These are phyloP conservation scores for Penicillium sp. DNA, from an alignment of 2,329 filamentous ascomycete species.

Conservation along the genomic window DNA sequence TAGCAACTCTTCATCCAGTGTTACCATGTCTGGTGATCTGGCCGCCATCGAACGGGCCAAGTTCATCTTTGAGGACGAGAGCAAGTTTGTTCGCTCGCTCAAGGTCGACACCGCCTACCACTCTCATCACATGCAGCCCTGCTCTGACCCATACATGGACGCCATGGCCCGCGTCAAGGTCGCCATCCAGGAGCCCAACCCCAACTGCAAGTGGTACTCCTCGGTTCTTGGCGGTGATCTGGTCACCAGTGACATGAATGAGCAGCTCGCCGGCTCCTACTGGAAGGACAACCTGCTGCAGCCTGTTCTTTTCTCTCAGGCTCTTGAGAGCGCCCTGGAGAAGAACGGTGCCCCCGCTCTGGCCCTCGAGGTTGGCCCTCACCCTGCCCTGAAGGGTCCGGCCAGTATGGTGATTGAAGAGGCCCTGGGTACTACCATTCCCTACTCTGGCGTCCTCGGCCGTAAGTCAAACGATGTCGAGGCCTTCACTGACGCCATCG, in stretches of 20 bases:
- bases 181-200: not conserved
- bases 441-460: not conserved
- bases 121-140: slow-evolving; percentile 23
- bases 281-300: slow-evolving; percentile 38
- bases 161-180: not conserved
- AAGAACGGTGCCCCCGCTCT: slow-evolving; percentile 9
- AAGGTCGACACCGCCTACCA: slow-evolving; percentile 30
- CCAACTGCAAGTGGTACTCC: slow-evolving; percentile 7
- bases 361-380: slow-evolving; percentile 33
- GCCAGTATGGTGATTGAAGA: not conserved
- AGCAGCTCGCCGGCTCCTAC: slow-evolving; percentile 21
- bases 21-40: slow-evolving; percentile 24
- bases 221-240: slow-evolving; percentile 7
- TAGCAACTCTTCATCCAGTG: slow-evolving; percentile 18
- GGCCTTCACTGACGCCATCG: not conserved
- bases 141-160: slow-evolving; percentile 23
- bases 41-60: slow-evolving; percentile 22
- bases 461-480: not conserved
- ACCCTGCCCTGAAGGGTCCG: slow-evolving; percentile 32
- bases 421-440: not conserved
- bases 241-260: not conserved
- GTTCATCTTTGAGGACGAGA: slow-evolving; percentile 20
- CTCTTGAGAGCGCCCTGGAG: slow-evolving; percentile 14
- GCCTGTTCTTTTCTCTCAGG: slow-evolving; percentile 35
- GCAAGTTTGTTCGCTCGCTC: slow-evolving; percentile 24